phyloP scores from a whole-genome alignment of 1,284 basidiomycete genomes.

The Naganishia sp. region DNA sequence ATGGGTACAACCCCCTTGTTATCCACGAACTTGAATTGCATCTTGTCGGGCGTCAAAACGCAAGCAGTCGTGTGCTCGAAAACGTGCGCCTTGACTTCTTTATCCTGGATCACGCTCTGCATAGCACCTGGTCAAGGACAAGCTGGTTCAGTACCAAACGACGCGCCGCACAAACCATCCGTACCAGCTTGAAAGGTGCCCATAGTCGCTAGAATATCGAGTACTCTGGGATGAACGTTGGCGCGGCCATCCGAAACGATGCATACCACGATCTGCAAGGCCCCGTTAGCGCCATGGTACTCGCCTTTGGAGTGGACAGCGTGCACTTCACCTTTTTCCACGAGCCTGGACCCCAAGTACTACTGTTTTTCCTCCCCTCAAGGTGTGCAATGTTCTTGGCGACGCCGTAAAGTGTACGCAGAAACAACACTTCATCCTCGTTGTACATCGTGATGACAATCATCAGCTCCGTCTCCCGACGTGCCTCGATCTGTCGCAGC shows the following conservation, averaged over 20 bases:
- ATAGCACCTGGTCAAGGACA: constrained; percentile 63
- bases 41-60: constrained; percentile 72
- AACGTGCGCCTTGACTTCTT: constrained; percentile 86
- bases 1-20: constrained; percentile 90
- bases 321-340: constrained; percentile 80
- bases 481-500: constrained; percentile 77
- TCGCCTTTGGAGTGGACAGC: not conserved
- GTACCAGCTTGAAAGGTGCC: constrained; percentile 61
- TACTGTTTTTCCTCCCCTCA: constrained; percentile 87
- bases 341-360: constrained; percentile 92
- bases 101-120: constrained; percentile 84
- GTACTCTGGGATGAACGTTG: constrained; percentile 86
- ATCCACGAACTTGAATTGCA: constrained; percentile 84
- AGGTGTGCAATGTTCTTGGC: constrained; percentile 89
- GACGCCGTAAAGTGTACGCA: constrained; percentile 90
- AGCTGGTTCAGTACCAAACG: constrained; percentile 1
- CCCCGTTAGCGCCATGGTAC: constrained; percentile 12
- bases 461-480: constrained; percentile 85
- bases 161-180: not conserved
- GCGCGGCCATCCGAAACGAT: constrained; percentile 94
- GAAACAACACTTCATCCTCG: constrained; percentile 91
- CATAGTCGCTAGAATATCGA: constrained; percentile 71
- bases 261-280: constrained; percentile 78
- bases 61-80: constrained; percentile 92
- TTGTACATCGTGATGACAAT: constrained; percentile 97